phyloP scores from a whole-genome alignment of 371 early-diverging fungal genomes.

The Syncephalastrum racemosum region DNA sequence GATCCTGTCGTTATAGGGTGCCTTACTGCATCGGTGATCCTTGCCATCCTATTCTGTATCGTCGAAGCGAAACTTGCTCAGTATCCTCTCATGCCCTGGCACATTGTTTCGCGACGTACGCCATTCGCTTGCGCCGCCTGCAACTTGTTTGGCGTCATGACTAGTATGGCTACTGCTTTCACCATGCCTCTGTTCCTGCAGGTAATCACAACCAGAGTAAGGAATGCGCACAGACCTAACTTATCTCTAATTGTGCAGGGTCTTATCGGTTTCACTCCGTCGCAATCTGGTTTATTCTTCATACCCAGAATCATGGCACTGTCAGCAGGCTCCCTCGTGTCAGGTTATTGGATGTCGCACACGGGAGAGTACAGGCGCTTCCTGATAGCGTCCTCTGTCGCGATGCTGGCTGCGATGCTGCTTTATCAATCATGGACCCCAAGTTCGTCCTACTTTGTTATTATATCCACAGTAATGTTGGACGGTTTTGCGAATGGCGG shows the following conservation, averaged over 20 bases:
- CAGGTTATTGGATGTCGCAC: conserved; percentile 32
- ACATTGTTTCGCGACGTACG: conserved; percentile 25
- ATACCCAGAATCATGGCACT: conserved; percentile 27
- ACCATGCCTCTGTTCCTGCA: conserved; percentile 33
- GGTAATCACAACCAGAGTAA: conserved; percentile 6
- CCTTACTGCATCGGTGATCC: conserved; percentile 39
- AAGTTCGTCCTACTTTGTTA: not conserved
- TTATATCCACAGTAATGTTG: conserved; percentile 14
- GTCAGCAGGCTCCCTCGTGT: conserved; percentile 29
- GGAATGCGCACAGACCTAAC: not conserved
- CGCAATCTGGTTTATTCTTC: conserved; percentile 29
- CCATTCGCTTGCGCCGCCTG: conserved; percentile 26
- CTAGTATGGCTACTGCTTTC: conserved; percentile 24
- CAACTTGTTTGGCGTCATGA: conserved; percentile 32
- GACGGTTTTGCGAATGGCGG: conserved; percentile 46
- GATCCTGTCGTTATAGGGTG: conserved; percentile 53
- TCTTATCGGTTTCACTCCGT: conserved; percentile 24
- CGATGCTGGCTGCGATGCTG: conserved; percentile 15
- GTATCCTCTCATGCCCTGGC: conserved; percentile 62
- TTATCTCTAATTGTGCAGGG: conserved; percentile 5
- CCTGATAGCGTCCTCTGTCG: conserved; percentile 12
- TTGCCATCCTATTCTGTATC: conserved; percentile 47
- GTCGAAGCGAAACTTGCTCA: conserved; percentile 58
- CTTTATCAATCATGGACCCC: conserved; percentile 30
- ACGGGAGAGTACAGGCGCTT: conserved; percentile 29